A percentile compares a stretch with the other conserved stretches of the same genome.
Conservation (phyloP, 371 early-diverging fungal species). For the Basidiobolus heterosporus region DNA sequence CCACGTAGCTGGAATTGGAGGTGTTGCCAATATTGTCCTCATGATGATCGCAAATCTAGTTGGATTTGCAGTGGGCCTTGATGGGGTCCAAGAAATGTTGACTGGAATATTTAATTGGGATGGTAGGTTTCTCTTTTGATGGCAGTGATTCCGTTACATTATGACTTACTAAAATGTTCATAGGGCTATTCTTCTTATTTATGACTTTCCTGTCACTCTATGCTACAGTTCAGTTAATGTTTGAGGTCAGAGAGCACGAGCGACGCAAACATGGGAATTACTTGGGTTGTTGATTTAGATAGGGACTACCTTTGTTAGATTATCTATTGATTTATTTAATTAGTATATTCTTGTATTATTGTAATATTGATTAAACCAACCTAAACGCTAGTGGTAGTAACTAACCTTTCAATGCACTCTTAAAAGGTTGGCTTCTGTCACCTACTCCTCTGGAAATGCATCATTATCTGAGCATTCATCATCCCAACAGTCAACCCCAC, state of each 20-base stretch:
- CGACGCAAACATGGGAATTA: slow-evolving; percentile 13
- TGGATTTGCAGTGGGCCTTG: slow-evolving; percentile 80
- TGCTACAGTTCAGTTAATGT: slow-evolving; percentile 62
- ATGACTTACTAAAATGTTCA: slow-evolving; percentile 7
- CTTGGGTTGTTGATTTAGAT: too few relatives aligned
- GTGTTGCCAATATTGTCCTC: slow-evolving; percentile 66
- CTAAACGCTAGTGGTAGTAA: too few relatives aligned
- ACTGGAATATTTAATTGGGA: slow-evolving; percentile 18
- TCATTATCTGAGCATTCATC: too few relatives aligned
- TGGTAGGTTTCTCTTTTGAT: slow-evolving; percentile 10
- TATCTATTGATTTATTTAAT: too few relatives aligned
- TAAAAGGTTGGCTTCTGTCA: too few relatives aligned
- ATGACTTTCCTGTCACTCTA: slow-evolving; percentile 35
- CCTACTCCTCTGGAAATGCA: too few relatives aligned
- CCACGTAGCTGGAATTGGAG: slow-evolving; percentile 66
- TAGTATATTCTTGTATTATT: too few relatives aligned
- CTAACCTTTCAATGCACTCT: too few relatives aligned
- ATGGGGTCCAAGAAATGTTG: slow-evolving; percentile 57
- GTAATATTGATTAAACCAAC: too few relatives aligned
- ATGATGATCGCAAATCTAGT: slow-evolving; percentile 92
- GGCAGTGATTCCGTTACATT: background rate
- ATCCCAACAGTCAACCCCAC: too few relatives aligned
- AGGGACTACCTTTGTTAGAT: too few relatives aligned
- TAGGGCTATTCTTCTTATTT: slow-evolving; percentile 27
- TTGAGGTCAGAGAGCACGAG: slow-evolving; percentile 64